These are phyloP conservation scores for Exsudoporus floridanus DNA, from an alignment of 1,284 basidiomycete genomes.

Conservation along the genomic window DNA sequence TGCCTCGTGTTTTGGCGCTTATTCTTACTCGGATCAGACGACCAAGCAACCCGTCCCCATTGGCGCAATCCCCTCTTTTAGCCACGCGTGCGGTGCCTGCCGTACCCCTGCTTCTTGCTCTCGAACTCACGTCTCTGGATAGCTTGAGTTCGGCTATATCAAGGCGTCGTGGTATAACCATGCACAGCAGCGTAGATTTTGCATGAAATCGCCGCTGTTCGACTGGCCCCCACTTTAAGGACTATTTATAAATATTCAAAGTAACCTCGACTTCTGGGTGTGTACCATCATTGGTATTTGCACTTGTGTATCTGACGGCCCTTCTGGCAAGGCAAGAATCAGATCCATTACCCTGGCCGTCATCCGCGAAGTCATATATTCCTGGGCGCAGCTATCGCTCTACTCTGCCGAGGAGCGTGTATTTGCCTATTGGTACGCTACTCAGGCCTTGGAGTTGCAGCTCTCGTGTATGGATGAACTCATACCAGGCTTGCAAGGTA, in stretches of 20 bases:
- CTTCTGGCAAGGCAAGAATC: slow-evolving; percentile 24
- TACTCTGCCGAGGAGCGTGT: slow-evolving; percentile 66
- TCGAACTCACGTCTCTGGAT: background rate
- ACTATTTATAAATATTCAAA: slow-evolving; percentile 40
- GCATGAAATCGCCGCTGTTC: slow-evolving; percentile 57
- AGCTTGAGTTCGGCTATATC: slow-evolving; percentile 60
- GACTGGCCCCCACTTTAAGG: slow-evolving; percentile 66
- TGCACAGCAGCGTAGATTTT: slow-evolving; percentile 60
- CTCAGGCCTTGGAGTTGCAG: slow-evolving; percentile 56
- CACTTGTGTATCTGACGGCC: slow-evolving; percentile 2
- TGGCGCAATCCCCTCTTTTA: slow-evolving; percentile 47
- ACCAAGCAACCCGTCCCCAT: too few relatives aligned
- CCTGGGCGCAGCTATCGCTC: slow-evolving; percentile 76
- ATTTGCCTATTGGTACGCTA: slow-evolving; percentile 73
- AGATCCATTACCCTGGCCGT: slow-evolving; percentile 44
- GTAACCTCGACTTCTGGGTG: slow-evolving; percentile 37
- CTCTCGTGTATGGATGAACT: slow-evolving; percentile 53
- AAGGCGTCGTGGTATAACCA: slow-evolving; percentile 67
- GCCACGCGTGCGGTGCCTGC: slow-evolving; percentile 43
- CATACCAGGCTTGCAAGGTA: slow-evolving; percentile 38
- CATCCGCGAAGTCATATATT: slow-evolving; percentile 66
- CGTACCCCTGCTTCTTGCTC: slow-evolving; percentile 3
- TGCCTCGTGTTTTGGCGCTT: too few relatives aligned
- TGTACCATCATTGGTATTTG: slow-evolving; percentile 6
- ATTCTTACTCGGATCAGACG: too few relatives aligned